These are phyloP conservation scores for Backusella macrospora DNA, from an alignment of 192 early-diverging fungal genomes.

Conservation along the genomic window DNA sequence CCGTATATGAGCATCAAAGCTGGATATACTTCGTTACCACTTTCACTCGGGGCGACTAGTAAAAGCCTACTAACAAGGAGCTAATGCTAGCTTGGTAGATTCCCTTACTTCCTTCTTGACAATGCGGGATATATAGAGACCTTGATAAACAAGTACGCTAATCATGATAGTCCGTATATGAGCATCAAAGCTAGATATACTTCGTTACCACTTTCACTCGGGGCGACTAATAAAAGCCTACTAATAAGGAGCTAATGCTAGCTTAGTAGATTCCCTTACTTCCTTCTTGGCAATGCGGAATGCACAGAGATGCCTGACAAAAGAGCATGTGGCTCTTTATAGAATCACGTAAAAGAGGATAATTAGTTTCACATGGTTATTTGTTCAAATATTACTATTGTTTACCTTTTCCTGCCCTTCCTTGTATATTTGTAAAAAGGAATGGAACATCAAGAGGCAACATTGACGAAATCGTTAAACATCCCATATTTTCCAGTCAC, in stretches of 20 bases:
- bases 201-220: constrained; percentile 15
- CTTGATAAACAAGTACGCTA: too few relatives aligned
- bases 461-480: not conserved
- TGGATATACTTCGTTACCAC: constrained; percentile 7
- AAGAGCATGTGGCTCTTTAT: not conserved
- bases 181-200: not conserved
- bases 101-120: constrained; percentile 9
- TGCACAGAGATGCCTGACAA: constrained; percentile 11
- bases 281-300: not conserved
- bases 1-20: not conserved
- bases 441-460: not conserved
- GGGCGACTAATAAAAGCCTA: constrained; percentile 2
- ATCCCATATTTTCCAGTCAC: too few relatives aligned
- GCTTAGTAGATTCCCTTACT: constrained; percentile 10
- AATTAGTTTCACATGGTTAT: constrained; percentile 1
- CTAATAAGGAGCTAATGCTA: constrained; percentile 2
- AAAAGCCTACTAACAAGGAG: constrained; percentile 9
- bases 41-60: constrained; percentile 9
- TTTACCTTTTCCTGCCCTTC: not conserved
- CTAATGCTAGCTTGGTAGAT: not conserved
- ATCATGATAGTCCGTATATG: constrained; percentile 2
- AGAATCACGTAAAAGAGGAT: constrained; percentile 9
- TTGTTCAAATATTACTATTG: not conserved
- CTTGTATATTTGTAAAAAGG: not conserved
- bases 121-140: too few relatives aligned